A percentile compares a stretch with the other conserved stretches of the same genome.
Evolutionary conservation across 805 yeast genomes (phyloP).

Genomic region (Schwanniomyces pseudopolymorphus): DNA sequence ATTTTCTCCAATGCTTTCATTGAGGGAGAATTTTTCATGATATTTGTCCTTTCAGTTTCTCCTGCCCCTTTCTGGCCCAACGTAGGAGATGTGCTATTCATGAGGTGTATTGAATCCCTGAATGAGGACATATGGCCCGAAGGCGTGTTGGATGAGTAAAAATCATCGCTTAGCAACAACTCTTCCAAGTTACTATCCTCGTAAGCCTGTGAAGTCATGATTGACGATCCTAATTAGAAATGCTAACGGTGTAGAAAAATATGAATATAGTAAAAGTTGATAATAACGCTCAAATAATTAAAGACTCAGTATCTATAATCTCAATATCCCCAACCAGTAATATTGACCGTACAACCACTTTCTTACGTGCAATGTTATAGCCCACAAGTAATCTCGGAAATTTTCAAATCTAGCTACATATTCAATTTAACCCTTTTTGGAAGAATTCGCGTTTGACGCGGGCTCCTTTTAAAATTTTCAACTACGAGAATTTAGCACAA

Average conservation of each 20-base stretch:
- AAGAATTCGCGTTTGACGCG: neutral
- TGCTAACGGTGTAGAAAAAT: neutral
- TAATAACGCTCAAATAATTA: neutral
- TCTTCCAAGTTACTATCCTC: conserved; percentile 26
- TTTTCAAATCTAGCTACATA: neutral
- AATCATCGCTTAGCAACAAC: conserved; percentile 30
- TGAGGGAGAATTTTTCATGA: conserved; percentile 41
- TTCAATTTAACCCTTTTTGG: neutral
- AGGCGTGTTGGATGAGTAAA: conserved; percentile 28
- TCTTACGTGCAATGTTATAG: neutral
- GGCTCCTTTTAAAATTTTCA: neutral
- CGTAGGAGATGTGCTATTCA: conserved; percentile 23
- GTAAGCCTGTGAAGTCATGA: neutral
- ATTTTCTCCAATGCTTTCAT: conserved; percentile 41
- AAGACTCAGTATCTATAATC: neutral
- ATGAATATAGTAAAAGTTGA: neutral
- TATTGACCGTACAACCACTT: neutral
- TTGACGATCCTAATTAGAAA: neutral
- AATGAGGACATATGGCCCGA: conserved; percentile 25
- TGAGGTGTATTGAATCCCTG: conserved; percentile 26
- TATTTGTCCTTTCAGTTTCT: conserved; percentile 17
- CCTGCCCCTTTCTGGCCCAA: conserved; percentile 19
- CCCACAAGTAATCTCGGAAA: neutral
- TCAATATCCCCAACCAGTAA: neutral
- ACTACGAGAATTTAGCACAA: neutral